Base-by-base conservation (phyloP, 257 asterid species). In the Plectranthus barbatus region DNA sequence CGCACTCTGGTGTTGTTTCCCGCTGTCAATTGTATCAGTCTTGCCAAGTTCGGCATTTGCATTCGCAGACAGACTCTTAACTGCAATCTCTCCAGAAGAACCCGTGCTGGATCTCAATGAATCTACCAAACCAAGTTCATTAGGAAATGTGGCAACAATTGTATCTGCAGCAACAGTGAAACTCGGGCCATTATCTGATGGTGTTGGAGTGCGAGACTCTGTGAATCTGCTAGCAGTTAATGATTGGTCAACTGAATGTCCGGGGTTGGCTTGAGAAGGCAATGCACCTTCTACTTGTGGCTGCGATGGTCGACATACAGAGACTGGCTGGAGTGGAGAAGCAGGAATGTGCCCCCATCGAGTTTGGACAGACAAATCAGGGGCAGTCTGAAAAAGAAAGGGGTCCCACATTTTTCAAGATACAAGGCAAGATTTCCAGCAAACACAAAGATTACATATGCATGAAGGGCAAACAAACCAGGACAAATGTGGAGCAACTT, bases 311-410 rank as follows among this genome's bases (percentile, higher is more conserved):
- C 78, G 86, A 14, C 94, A 78, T 46, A 81, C 72, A 13, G 95
- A 82, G 39, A 76, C 73, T 14, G 95, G 12, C 66, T 86, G 90
- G 54, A 86, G 79, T 26, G 84, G 73, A 18, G 94, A 72, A 54
- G 90, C 74, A 61, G 95, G 89, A 54, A 84, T 72, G 75, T 81
- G 91, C 47, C 95, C 80, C 97, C 95, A 93, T 55, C 82, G 85
- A 69, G 95, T 79, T 77, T 79, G 95, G 70, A 79, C 81, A 21
- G 96, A 70, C 76, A 85, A 71, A 68, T 89, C 97, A 60, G 90
- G 72, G 50, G 86, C 73, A 41, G 91, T 47, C 99, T 92, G 90
- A 41, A 68, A 73, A 67, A 26, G 52, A 63, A 68, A 50, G n/a
- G n/a, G 18, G 24, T 18, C 33, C 41, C 19, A 49, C 40, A 0